These are phyloP conservation scores for Cornus kousa DNA, from an alignment of 148 eudicot genomes.

Conservation along the genomic window DNA sequence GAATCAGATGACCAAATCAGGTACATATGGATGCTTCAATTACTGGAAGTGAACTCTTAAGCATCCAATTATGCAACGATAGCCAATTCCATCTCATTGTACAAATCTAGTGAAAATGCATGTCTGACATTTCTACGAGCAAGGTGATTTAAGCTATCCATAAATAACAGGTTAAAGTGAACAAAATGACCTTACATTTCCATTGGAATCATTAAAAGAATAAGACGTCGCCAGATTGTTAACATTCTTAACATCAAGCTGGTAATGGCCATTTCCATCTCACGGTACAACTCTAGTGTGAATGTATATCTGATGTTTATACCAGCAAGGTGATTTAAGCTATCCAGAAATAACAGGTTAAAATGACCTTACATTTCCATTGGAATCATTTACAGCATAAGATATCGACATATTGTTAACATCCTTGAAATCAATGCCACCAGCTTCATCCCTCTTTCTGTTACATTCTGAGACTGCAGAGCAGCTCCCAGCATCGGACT, in stretches of 20 bases:
- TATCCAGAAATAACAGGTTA: background rate
- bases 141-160: background rate
- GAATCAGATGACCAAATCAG: background rate
- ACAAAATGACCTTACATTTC: constrained; percentile 40
- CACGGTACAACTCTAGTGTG: background rate
- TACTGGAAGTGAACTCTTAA: background rate
- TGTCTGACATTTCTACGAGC: background rate
- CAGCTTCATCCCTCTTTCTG: constrained; percentile 27
- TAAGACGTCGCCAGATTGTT: constrained; percentile 20
- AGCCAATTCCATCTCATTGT: background rate
- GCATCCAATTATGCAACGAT: background rate
- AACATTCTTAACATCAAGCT: constrained; percentile 7
- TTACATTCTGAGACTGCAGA: constrained; percentile 18
- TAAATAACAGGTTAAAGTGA: constrained; percentile 11
- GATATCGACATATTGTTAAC: constrained; percentile 19
- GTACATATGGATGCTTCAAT: background rate
- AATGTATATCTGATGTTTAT: background rate
- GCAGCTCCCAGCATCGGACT: constrained; percentile 12
- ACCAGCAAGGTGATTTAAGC: background rate
- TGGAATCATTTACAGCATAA: constrained; percentile 20
- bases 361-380: constrained; percentile 50
- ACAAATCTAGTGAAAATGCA: background rate
- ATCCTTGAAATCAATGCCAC: constrained; percentile 16
- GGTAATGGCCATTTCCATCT: background rate
- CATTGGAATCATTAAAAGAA: constrained; percentile 31